Evolutionary conservation across 805 yeast genomes (phyloP).

Genomic region (Debaryomyces prosopidis): DNA sequence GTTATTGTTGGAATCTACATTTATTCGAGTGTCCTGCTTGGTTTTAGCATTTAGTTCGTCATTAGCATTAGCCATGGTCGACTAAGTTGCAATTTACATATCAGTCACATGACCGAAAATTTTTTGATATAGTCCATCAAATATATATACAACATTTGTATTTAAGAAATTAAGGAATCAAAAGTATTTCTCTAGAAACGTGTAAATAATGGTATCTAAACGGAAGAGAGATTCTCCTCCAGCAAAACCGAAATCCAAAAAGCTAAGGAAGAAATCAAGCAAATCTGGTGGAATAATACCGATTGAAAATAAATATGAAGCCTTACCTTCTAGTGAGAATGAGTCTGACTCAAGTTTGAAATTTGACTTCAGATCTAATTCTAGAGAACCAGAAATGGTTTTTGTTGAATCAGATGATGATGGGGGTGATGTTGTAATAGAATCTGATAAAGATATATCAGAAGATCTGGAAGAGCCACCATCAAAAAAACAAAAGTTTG

Average conservation of each 20-base stretch:
- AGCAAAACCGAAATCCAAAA: slow-evolving; percentile 19
- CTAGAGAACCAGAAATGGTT: slow-evolving; percentile 23
- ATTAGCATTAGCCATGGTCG: background rate
- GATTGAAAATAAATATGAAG: slow-evolving; percentile 21
- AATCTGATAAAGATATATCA: slow-evolving; percentile 17
- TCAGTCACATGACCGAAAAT: slow-evolving; percentile 5
- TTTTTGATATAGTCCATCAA: slow-evolving; percentile 1
- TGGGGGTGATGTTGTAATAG: slow-evolving; percentile 19
- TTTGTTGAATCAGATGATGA: slow-evolving; percentile 29
- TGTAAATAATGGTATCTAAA: slow-evolving; percentile 15
- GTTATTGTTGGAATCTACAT: background rate
- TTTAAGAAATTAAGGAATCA: background rate
- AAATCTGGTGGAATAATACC: slow-evolving; percentile 9
- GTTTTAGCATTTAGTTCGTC: background rate
- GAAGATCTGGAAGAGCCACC: slow-evolving; percentile 8
- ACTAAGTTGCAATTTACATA: background rate
- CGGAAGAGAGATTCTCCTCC: slow-evolving; percentile 22
- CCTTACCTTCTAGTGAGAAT: slow-evolving; percentile 18
- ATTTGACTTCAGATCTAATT: slow-evolving; percentile 18
- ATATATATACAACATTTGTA: background rate
- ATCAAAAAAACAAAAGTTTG: slow-evolving; percentile 12
- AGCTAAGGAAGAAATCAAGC: slow-evolving; percentile 21
- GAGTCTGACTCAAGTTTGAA: slow-evolving; percentile 25
- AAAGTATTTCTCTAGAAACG: too few relatives aligned
- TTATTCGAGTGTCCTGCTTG: background rate